Conservation (phyloP, 495 filamentous ascomycete species). For the Acidiella bohemica region DNA sequence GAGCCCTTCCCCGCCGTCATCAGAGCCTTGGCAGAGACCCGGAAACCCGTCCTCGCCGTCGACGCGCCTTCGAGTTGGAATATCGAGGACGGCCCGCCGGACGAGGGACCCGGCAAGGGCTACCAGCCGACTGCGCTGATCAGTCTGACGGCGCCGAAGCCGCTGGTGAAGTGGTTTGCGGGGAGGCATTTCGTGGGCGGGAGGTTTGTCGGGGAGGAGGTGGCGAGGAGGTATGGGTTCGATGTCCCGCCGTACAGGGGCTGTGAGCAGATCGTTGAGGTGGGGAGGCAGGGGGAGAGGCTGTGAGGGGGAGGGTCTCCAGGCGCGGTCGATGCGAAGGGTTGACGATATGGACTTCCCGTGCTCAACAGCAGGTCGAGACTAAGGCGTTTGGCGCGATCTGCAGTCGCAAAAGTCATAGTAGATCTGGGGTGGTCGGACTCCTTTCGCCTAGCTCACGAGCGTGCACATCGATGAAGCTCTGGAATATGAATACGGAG, state of each 20-base stretch:
- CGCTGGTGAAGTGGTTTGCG: constrained; percentile 67
- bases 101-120: constrained; percentile 58
- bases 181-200: constrained; percentile 86
- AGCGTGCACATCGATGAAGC: too few species aligned
- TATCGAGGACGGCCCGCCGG: constrained; percentile 72
- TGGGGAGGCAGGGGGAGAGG: constrained; percentile 36
- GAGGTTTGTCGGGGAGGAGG: constrained; percentile 65
- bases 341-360: too few species aligned
- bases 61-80: constrained; percentile 92
- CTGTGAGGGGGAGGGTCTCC: too few species aligned
- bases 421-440: too few species aligned
- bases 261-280: constrained; percentile 78
- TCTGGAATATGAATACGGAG: too few species aligned
- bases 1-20: constrained; percentile 81
- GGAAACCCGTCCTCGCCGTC: constrained; percentile 67
- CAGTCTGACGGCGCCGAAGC: constrained; percentile 89
- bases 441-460: too few species aligned
- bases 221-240: constrained; percentile 77
- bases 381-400: too few species aligned
- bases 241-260: constrained; percentile 75
- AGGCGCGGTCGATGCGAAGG: too few species aligned
- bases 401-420: too few species aligned
- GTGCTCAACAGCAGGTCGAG: too few species aligned
- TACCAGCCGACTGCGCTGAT: constrained; percentile 70
- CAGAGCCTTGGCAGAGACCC: constrained; percentile 54